phyloP scores from a whole-genome alignment of 805 yeast genomes.

The Peterozyma toletana region DNA sequence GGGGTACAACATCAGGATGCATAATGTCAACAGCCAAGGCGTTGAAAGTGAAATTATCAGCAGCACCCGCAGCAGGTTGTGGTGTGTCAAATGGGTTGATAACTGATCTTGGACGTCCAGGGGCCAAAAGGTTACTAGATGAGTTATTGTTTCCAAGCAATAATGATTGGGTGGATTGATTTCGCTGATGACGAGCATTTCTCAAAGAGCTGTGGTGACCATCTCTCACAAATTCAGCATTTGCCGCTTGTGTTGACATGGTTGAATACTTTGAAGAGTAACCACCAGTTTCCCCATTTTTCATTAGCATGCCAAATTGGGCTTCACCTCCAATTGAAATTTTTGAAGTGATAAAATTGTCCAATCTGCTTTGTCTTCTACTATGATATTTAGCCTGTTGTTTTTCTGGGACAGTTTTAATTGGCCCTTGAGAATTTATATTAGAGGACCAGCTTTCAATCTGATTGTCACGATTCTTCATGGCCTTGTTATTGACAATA shows the following conservation, averaged over 20 bases:
- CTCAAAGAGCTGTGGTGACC: background rate
- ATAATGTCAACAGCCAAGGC: conserved; percentile 53
- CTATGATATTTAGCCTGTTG: conserved; percentile 43
- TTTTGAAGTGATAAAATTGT: conserved; percentile 30
- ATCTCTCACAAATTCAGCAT: conserved; percentile 6
- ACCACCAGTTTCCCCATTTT: conserved; percentile 28
- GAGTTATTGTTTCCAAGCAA: conserved; percentile 1
- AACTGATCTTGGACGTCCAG: conserved; percentile 20
- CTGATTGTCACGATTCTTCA: conserved; percentile 56
- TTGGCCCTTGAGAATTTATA: conserved; percentile 41
- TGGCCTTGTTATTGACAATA: conserved; percentile 45
- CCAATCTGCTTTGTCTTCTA: conserved; percentile 29
- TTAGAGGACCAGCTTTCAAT: conserved; percentile 86
- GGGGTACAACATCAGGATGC: conserved; percentile 78
- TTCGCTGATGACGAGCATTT: conserved; percentile 1
- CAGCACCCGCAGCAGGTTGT: conserved; percentile 13
- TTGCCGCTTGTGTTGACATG: conserved; percentile 58
- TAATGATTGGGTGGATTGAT: conserved; percentile 10
- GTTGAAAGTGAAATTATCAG: conserved; percentile 27
- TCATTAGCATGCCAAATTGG: conserved; percentile 15
- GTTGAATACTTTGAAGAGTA: conserved; percentile 45
- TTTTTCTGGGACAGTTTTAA: conserved; percentile 41
- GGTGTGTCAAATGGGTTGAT: conserved; percentile 19
- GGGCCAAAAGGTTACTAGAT: conserved; percentile 1
- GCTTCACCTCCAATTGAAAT: conserved; percentile 28